These are phyloP conservation scores for Mikania micrantha DNA, from an alignment of 129 eudicot genomes.

Conservation along the genomic window DNA sequence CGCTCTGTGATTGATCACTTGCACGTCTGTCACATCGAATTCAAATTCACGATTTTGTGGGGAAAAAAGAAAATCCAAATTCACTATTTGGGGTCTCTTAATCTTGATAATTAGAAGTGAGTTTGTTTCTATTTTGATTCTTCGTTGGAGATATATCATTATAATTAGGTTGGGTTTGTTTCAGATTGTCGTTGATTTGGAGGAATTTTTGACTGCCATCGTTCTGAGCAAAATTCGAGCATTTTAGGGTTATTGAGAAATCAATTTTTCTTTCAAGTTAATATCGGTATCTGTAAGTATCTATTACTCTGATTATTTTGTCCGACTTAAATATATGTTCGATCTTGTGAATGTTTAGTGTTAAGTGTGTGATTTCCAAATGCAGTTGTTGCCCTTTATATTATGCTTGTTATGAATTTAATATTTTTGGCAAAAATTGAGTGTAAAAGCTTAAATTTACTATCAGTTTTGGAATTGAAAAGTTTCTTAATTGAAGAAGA, in stretches of 20 bases:
- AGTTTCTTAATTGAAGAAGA: neutral
- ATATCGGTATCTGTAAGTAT: slow-evolving; percentile 19
- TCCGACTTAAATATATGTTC: slow-evolving; percentile 2
- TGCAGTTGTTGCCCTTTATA: neutral
- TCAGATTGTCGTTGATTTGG: slow-evolving; percentile 21
- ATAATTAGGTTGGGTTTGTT: neutral
- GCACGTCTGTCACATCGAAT: too few species aligned
- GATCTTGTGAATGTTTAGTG: neutral
- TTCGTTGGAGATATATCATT: neutral
- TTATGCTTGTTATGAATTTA: neutral
- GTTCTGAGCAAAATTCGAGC: neutral
- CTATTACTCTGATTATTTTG: neutral
- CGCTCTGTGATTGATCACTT: too few species aligned
- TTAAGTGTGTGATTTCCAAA: neutral
- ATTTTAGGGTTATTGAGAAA: slow-evolving; percentile 10
- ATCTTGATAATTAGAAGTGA: slow-evolving; percentile 5
- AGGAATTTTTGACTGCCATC: slow-evolving; percentile 2
- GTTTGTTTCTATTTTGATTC: slow-evolving; percentile 11
- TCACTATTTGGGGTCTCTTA: slow-evolving; percentile 8
- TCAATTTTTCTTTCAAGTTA: slow-evolving; percentile 12
- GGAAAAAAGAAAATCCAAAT: neutral
- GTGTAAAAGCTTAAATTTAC: neutral
- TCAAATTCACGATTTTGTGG: slow-evolving; percentile 2
- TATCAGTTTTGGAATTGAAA: neutral
- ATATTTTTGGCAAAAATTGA: neutral